Percentiles rank a stretch among this genome's conserved stretches.
Evolutionary conservation across 768 basidiomycete species (phyloP).

Genomic region (Cubamyces lactineus): DNA sequence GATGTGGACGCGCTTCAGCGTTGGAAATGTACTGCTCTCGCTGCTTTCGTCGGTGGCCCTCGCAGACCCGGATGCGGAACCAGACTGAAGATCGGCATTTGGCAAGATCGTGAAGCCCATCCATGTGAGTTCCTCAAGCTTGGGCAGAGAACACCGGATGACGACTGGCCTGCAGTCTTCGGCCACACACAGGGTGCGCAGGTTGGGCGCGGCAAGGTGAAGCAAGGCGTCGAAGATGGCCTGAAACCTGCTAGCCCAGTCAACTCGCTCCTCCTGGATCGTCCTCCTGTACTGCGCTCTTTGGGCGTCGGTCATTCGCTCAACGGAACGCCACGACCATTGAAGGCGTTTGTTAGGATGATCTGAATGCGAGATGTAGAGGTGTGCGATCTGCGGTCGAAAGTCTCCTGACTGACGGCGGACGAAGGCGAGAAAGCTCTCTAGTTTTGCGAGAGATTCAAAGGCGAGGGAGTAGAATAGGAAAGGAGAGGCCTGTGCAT

Average conservation of each 20-base stretch:
- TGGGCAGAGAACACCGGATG: neutral
- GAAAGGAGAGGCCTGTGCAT: neutral
- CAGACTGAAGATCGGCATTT: no score
- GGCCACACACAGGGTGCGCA: constrained; percentile 1
- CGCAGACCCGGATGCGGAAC: no score
- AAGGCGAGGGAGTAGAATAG: constrained; percentile 7
- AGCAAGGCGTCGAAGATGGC: neutral
- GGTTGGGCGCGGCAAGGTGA: neutral
- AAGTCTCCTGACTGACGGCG: neutral
- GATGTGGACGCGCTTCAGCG: neutral
- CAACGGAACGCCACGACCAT: neutral
- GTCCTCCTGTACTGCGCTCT: neutral
- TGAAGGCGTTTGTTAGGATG: neutral
- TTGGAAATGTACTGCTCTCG: neutral
- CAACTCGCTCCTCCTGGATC: neutral
- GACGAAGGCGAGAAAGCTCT: neutral
- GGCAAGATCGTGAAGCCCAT: no score
- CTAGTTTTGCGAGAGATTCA: neutral
- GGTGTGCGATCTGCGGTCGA: constrained; percentile 2
- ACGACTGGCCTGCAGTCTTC: neutral
- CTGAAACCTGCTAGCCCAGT: neutral
- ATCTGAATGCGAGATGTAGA: neutral
- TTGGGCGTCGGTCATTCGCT: neutral
- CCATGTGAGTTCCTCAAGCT: neutral
- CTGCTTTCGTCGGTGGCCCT: no score